Base-by-base conservation (phyloP, 495 filamentous ascomycete species). In the Neurospora tetrasperma region DNA sequence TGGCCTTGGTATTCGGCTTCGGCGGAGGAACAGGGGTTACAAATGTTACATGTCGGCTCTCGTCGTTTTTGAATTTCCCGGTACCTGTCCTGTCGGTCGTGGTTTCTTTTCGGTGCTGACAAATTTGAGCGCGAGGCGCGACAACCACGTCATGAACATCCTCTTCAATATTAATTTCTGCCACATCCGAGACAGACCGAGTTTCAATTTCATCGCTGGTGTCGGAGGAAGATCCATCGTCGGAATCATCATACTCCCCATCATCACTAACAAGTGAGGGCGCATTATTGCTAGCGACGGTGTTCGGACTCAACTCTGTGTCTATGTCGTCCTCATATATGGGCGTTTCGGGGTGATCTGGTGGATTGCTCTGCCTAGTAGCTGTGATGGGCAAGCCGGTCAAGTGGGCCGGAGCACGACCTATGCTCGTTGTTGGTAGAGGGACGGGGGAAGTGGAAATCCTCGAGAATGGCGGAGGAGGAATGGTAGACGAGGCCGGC, bases 261-360 rank as follows among this genome's bases (percentile, higher is more conserved):
- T 94, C 91, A 80, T 97, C 94, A 82, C 92, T 94, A 74, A 97
- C 92, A 71, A 97, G 84, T 54, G 93, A 95, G 14, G 94, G 94
- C 12, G 92, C 91, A 70, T 87, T 87, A 79, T 95, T 94, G 76
- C 92, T 92, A 42, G 92, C 88, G 41, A 91, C 83, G 7, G 93
- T 93, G 74, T 93, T 88, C 9, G 94, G 94, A 76, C 92, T 95
- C 43, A 96, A 83, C 70, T 93, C 91, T 39, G 83, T 84, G 69
- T 89, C 87, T 72, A 89, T 79, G 40, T 85, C 82, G 16, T 87
- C 86, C 18, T 84, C 79, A 69, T 85, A 84, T 69, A 83, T 81
- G 27, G 84, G 75, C 14, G 82, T 82, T 68, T 83, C 82, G 39
- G 82, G 76, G 41, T 84, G 73, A 27, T 81, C 73, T 39, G 78